phyloP scores from a whole-genome alignment of 2,329 filamentous ascomycete genomes.

The Claviceps sp. region DNA sequence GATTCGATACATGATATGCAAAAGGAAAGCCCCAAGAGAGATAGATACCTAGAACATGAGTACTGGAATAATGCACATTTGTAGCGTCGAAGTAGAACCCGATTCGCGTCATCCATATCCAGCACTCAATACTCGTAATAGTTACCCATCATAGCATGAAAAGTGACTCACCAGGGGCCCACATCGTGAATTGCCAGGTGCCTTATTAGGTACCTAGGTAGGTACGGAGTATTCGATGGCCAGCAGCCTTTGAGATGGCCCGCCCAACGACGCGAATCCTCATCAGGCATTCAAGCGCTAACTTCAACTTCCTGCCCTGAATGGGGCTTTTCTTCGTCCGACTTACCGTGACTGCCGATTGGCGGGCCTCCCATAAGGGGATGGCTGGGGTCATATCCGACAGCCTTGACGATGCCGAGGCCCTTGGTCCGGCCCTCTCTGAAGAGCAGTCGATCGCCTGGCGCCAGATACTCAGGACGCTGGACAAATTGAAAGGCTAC shows the following conservation, averaged over 20 bases:
- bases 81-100: too few species aligned
- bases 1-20: neutral
- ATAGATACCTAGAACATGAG: too few species aligned
- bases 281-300: neutral
- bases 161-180: too few species aligned
- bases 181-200: too few species aligned
- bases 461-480: slow-evolving; percentile 78
- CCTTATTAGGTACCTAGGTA: too few species aligned
- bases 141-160: too few species aligned
- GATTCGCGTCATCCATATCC: too few species aligned
- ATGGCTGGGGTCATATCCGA: slow-evolving; percentile 67
- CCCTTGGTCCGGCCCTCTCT: slow-evolving; percentile 92
- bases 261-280: neutral
- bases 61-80: too few species aligned
- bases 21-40: too few species aligned
- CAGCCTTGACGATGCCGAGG: slow-evolving; percentile 79
- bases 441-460: slow-evolving; percentile 83
- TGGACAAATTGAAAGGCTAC: slow-evolving; percentile 95
- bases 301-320: slow-evolving; percentile 2
- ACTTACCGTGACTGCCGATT: neutral
- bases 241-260: neutral
- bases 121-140: too few species aligned
- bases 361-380: slow-evolving; percentile 21
- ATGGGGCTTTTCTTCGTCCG: slow-evolving; percentile 1
- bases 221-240: too few species aligned